phyloP scores from a whole-genome alignment of 2,329 filamentous ascomycete genomes.

The Trichoderma sp. region DNA sequence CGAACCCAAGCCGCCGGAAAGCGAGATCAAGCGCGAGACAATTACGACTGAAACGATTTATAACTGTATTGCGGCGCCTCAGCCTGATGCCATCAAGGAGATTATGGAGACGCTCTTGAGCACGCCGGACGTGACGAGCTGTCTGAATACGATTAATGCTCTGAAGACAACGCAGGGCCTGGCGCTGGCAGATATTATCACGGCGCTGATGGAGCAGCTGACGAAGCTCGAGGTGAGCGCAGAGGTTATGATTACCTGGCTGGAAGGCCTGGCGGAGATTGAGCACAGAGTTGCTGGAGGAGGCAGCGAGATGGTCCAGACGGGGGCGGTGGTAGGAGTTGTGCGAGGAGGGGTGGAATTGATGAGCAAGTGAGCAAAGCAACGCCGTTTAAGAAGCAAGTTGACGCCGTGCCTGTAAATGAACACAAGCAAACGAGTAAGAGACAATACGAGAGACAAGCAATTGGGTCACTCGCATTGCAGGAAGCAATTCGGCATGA shows the following conservation, averaged over 20 bases:
- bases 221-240: constrained; percentile 79
- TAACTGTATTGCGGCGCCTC: constrained; percentile 94
- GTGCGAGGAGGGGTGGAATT: constrained; percentile 85
- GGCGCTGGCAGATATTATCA: constrained; percentile 91
- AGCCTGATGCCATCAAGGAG: constrained; percentile 81
- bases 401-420: background rate
- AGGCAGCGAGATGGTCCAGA: constrained; percentile 85
- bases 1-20: constrained; percentile 59
- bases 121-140: constrained; percentile 86
- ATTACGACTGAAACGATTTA: constrained; percentile 94
- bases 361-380: constrained; percentile 37
- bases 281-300: constrained; percentile 90
- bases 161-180: constrained; percentile 84
- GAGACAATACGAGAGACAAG: background rate
- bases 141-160: constrained; percentile 82
- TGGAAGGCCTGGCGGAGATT: constrained; percentile 87
- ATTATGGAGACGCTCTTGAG: constrained; percentile 82
- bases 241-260: constrained; percentile 86
- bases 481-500: background rate
- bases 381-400: background rate
- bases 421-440: background rate
- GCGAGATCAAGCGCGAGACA: constrained; percentile 70
- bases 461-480: background rate
- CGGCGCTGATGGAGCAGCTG: constrained; percentile 79
- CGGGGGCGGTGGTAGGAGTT: constrained; percentile 87